These are phyloP conservation scores for Friedmanniomyces simplex DNA, from an alignment of 495 filamentous ascomycete genomes.

Conservation along the genomic window DNA sequence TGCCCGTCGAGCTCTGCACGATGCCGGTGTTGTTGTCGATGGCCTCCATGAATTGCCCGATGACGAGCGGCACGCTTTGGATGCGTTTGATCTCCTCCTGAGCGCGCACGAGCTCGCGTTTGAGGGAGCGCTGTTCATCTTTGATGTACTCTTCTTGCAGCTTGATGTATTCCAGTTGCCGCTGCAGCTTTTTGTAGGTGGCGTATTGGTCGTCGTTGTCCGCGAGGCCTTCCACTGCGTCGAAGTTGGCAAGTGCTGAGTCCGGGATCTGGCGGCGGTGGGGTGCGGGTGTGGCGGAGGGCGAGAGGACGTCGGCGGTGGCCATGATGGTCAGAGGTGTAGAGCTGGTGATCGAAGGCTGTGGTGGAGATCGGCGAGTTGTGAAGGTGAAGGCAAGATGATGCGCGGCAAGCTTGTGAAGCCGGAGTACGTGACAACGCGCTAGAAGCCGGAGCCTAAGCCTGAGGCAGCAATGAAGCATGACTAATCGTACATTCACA, in stretches of 20 bases:
- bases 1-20: constrained; percentile 94
- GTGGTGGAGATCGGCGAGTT: too few relatives aligned
- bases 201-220: constrained; percentile 91
- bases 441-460: too few relatives aligned
- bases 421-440: too few relatives aligned
- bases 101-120: constrained; percentile 90
- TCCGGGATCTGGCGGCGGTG: constrained; percentile 61
- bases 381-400: too few relatives aligned
- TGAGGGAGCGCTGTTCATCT: constrained; percentile 96
- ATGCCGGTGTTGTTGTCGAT: constrained; percentile 99
- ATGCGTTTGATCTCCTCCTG: constrained; percentile 99
- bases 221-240: constrained; percentile 69
- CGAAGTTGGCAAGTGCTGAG: constrained; percentile 83
- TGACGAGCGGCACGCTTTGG: constrained; percentile 93
- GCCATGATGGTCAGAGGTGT: constrained; percentile 5
- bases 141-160: constrained; percentile 99
- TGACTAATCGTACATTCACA: too few relatives aligned
- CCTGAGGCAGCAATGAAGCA: too few relatives aligned
- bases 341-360: too few relatives aligned
- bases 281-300: constrained; percentile 57
- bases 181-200: constrained; percentile 85
- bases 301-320: constrained; percentile 77
- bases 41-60: constrained; percentile 99
- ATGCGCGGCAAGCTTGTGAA: too few relatives aligned
- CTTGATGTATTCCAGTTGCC: constrained; percentile 93